Evolutionary conservation across 345 rosid genomes (phyloP).

Genomic region (Anacardium occidentale): DNA sequence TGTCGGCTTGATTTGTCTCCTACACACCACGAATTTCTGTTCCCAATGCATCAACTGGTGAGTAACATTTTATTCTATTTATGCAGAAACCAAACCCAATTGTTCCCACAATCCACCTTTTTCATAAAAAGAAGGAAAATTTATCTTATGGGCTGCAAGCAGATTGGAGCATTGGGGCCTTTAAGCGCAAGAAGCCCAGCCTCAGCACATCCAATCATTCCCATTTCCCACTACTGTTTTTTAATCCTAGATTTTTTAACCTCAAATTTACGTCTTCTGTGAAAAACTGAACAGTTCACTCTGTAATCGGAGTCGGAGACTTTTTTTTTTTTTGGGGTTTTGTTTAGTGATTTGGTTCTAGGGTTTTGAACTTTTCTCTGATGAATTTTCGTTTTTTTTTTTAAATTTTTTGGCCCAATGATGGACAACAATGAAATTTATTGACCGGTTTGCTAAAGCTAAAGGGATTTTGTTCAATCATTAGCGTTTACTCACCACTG

Average conservation of each 20-base stretch:
- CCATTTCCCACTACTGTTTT: background rate
- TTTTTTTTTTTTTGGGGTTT: too few relatives aligned
- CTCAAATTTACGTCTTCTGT: too few relatives aligned
- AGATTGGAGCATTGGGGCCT: background rate
- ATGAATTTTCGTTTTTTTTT: background rate
- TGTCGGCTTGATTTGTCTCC: too few relatives aligned
- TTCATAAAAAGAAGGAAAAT: background rate
- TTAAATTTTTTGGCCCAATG: slow-evolving; percentile 3
- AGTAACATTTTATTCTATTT: too few relatives aligned
- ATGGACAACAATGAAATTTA: slow-evolving; percentile 15
- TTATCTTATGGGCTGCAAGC: background rate
- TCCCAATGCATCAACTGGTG: too few relatives aligned
- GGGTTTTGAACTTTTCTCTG: background rate
- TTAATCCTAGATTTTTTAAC: background rate
- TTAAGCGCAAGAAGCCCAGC: background rate
- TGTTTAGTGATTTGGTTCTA: background rate
- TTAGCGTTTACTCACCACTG: slow-evolving; percentile 15
- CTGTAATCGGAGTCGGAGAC: too few relatives aligned
- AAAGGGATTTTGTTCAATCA: slow-evolving; percentile 13
- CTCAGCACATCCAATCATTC: background rate
- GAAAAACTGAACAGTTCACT: too few relatives aligned
- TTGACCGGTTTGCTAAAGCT: slow-evolving; percentile 27
- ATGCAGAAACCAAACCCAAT: too few relatives aligned
- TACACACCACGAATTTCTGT: too few relatives aligned
- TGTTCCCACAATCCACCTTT: too few relatives aligned